Evolutionary conservation across 306 rosid genomes (phyloP).

Genomic region (Erythrophleum fordii): DNA sequence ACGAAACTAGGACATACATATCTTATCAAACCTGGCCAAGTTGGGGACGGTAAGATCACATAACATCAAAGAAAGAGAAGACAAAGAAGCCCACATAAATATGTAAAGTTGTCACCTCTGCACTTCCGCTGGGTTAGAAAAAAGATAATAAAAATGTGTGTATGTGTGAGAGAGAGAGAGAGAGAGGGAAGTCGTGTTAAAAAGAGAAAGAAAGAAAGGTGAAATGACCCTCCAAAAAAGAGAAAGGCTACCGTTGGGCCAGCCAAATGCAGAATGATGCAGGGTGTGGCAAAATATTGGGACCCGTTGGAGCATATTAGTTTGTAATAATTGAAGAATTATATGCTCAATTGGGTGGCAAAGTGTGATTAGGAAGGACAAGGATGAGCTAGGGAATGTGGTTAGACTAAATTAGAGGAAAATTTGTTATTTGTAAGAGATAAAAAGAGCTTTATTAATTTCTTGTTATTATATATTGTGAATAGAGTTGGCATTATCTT

Average conservation of each 20-base stretch:
- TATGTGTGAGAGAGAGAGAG: background rate
- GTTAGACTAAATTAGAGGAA: constrained; percentile 38
- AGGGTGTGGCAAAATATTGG: constrained; percentile 60
- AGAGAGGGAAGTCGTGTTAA: constrained; percentile 38
- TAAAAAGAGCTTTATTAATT: constrained; percentile 53
- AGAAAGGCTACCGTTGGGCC: constrained; percentile 55
- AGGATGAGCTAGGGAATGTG: constrained; percentile 51
- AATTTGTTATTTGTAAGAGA: constrained; percentile 44
- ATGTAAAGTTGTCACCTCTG: constrained; percentile 47
- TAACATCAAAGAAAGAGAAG: constrained; percentile 33
- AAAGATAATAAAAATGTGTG: background rate
- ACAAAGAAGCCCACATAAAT: constrained; percentile 55
- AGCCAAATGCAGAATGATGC: constrained; percentile 75
- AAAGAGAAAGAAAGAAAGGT: constrained; percentile 47
- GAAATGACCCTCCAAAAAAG: constrained; percentile 62
- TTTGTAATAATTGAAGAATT: constrained; percentile 72
- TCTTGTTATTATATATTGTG: constrained; percentile 60
- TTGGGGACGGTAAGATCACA: constrained; percentile 65
- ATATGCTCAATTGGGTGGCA: constrained; percentile 45
- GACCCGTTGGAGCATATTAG: constrained; percentile 56
- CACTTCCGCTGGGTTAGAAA: constrained; percentile 42
- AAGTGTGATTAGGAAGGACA: constrained; percentile 59
- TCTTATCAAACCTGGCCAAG: constrained; percentile 75
- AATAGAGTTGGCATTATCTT: constrained; percentile 77
- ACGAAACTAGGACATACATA: constrained; percentile 29